Percentiles rank a stretch among this genome's conserved stretches.
Evolutionary conservation across 176 grass and related monocot genomes (phyloP).

Genomic region (Oryza nivara): DNA sequence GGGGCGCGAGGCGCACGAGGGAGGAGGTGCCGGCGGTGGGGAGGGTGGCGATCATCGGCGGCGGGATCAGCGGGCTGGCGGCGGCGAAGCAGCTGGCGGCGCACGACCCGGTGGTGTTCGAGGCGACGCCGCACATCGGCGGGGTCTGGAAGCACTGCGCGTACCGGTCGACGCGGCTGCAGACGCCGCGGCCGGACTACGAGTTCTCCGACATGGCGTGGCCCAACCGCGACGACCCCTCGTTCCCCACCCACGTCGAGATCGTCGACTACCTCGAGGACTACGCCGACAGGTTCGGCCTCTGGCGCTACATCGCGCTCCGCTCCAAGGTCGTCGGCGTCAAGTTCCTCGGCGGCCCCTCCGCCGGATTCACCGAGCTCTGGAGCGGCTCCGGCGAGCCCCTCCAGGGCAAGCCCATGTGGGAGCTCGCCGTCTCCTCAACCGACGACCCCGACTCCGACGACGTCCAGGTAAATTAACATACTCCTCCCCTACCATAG

Average conservation of each 20-base stretch:
- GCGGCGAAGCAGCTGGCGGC: conserved; percentile 79
- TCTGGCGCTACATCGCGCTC: conserved; percentile 72
- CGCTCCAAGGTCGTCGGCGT: conserved; percentile 78
- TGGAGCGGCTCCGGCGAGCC: conserved; percentile 68
- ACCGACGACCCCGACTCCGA: conserved; percentile 20
- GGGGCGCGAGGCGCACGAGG: conserved; percentile 41
- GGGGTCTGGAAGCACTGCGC: conserved; percentile 95
- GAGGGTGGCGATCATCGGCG: conserved; percentile 88
- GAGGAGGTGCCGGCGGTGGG: conserved; percentile 33
- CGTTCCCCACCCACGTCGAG: conserved; percentile 81
- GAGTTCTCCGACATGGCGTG: conserved; percentile 95
- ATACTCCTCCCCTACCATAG: too few relatives aligned
- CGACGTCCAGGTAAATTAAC: conserved; percentile 52
- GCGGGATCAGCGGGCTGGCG: conserved; percentile 83
- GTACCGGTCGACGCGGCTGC: conserved; percentile 82
- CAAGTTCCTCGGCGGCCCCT: conserved; percentile 59
- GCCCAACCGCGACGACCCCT: conserved; percentile 73
- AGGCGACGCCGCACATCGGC: conserved; percentile 70
- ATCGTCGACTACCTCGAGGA: conserved; percentile 87
- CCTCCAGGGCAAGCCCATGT: conserved; percentile 62
- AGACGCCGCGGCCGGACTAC: conserved; percentile 88
- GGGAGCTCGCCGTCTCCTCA: conserved; percentile 79
- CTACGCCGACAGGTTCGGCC: conserved; percentile 70
- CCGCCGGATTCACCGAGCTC: conserved; percentile 51
- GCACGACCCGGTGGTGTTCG: conserved; percentile 81